Conservation (phyloP, 2,329 filamentous ascomycete species). For the Fusarium sp. region DNA sequence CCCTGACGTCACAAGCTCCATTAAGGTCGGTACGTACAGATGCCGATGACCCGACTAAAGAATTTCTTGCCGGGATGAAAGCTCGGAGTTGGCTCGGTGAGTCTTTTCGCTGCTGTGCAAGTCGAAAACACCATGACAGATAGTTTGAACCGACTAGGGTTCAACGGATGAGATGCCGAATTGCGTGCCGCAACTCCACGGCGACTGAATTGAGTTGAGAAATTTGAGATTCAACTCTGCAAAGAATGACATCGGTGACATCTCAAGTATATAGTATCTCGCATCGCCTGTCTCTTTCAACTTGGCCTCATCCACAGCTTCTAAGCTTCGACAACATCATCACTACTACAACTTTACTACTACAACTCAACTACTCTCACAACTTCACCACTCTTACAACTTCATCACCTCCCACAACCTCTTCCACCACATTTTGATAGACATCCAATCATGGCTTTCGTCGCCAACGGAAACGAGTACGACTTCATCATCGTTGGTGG, state of each 20-base stretch:
- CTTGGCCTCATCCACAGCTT: neutral
- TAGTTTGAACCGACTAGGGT: neutral
- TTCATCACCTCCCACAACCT: neutral
- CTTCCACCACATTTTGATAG: neutral
- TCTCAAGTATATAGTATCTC: neutral
- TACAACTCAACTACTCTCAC: neutral
- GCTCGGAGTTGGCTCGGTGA: neutral
- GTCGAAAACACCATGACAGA: neutral
- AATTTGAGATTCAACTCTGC: neutral
- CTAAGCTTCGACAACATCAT: neutral
- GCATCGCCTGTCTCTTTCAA: neutral
- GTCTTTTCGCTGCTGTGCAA: neutral
- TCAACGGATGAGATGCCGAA: neutral
- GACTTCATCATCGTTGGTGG: constrained; percentile 24
- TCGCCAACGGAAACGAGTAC: neutral
- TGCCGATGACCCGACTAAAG: neutral
- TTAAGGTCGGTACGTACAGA: neutral
- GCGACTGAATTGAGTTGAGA: neutral
- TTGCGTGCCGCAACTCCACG: neutral
- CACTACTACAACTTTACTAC: neutral
- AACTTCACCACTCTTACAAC: neutral
- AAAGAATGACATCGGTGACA: neutral
- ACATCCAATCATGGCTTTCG: neutral
- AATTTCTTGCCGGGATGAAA: neutral
- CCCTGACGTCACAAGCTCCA: neutral